Base-by-base conservation (phyloP, 305 asterid species). In the Solanum aculeatissimum region DNA sequence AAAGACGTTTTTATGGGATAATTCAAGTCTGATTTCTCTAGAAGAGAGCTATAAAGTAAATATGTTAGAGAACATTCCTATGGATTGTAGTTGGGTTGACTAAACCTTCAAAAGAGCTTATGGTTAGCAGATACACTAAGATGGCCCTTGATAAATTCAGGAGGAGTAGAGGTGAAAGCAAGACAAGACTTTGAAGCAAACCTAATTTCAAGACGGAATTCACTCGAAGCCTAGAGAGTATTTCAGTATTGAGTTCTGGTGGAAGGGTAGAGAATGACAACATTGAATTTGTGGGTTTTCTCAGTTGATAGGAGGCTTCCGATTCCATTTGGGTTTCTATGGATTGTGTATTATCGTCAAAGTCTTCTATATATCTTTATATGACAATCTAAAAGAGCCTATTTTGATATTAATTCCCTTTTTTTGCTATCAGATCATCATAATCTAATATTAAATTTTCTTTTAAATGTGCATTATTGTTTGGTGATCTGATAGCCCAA, bases 161-260 rank as follows among this genome's bases (percentile, higher is more conserved):
- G 1, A 29, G 47, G 71, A 88, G 85, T 85, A 83, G 89, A 87
- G 43, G 91, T 89, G 62, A 89, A 19, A 74, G 89, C 79, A 29
- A 68, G 83, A 91, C 92, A 91, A 66, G 92, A 85, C 83, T 71
- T 90, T 75, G 88, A 87, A 75, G 90, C 91, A 86, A 89, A 87
- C 81, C 49, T 90, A 87, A 87, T 87, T 66, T 89, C 84, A 72
- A 25, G 87, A 91, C 85, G 82, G 88, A 84, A 84, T 62, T 86
- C 9, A 86, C 89, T 1, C 91, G 90, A 43, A 90, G 90, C 77
- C 92, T 83, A 18, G 84, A 16, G 49, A 90, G 89, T 78, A 91
- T 87, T 80, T 90, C 92, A 25, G 69, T 25, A 45, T 89, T 87
- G 80, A 90, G 63, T 57, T 91, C 94, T 80, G 85, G 47, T 47